A percentile compares a stretch with the other conserved stretches of the same genome.
phyloP scores from a whole-genome alignment of 2,329 filamentous ascomycete genomes.

The Emmonsiellopsis sp. region DNA sequence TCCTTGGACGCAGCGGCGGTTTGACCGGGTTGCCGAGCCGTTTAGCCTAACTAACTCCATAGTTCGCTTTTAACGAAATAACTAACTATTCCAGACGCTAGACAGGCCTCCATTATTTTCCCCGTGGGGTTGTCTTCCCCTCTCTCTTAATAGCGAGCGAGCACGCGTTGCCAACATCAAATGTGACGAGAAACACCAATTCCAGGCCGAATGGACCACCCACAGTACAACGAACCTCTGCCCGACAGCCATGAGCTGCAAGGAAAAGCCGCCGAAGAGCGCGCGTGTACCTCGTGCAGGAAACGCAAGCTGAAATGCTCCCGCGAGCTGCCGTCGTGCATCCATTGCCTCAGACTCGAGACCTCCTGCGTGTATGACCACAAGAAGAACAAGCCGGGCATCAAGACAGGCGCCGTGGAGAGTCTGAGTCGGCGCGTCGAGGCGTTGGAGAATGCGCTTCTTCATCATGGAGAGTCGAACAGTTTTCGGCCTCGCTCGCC shows the following conservation, averaged over 20 bases:
- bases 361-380: conserved; percentile 22
- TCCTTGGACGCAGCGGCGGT: too few relatives aligned
- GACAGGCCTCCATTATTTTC: too few relatives aligned
- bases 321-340: conserved; percentile 24
- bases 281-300: conserved; percentile 25
- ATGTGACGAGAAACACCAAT: not conserved
- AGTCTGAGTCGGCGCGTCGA: conserved; percentile 23
- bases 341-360: conserved; percentile 23
- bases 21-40: too few relatives aligned
- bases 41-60: too few relatives aligned
- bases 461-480: not conserved
- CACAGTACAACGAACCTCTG: not conserved
- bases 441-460: conserved; percentile 9
- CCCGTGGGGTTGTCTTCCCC: too few relatives aligned
- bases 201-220: not conserved
- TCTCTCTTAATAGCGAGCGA: too few relatives aligned
- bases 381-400: conserved; percentile 27
- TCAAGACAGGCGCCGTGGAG: conserved; percentile 31
- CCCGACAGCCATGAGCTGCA: not conserved
- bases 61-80: too few relatives aligned
- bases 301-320: conserved; percentile 27
- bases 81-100: too few relatives aligned
- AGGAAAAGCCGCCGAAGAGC: not conserved
- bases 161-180: not conserved
- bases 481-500: not conserved